Percentiles rank a stretch among this genome's conserved stretches.
Conservation (phyloP, 192 early-diverging fungal genomes). For the Backusella australiensis region DNA sequence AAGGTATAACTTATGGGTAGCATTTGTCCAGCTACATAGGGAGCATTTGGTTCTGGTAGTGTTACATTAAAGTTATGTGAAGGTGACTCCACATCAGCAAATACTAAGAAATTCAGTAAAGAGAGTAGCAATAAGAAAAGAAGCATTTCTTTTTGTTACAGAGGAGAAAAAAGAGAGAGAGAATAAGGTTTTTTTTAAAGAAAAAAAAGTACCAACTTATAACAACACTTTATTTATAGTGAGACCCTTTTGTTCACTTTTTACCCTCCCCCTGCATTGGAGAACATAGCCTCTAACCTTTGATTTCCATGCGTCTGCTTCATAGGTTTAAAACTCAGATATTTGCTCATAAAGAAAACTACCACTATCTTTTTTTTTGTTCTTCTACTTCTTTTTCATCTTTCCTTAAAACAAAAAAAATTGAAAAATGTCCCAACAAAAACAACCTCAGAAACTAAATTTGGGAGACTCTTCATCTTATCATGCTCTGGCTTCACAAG, state of each 20-base stretch:
- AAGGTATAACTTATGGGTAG: slow-evolving; percentile 28
- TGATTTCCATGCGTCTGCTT: not conserved
- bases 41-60: slow-evolving; percentile 23
- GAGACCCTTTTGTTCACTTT: not conserved
- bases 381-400: not conserved
- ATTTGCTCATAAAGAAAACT: not conserved
- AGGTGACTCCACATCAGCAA: slow-evolving; percentile 19
- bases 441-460: not conserved
- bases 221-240: slow-evolving; percentile 1
- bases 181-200: not conserved
- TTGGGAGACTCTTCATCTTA: not conserved
- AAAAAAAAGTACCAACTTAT: not conserved
- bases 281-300: not conserved
- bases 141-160: slow-evolving; percentile 5
- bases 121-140: slow-evolving; percentile 5
- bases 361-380: not conserved
- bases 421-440: not conserved
- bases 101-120: not conserved
- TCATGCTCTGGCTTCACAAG: not conserved
- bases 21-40: slow-evolving; percentile 32
- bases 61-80: slow-evolving; percentile 30
- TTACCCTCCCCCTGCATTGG: slow-evolving; percentile 2
- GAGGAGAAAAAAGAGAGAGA: not conserved
- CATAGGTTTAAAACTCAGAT: not conserved
- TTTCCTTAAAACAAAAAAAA: not conserved